These are phyloP conservation scores for Mycena haematopus DNA, from an alignment of 768 basidiomycete genomes.

Conservation along the genomic window DNA sequence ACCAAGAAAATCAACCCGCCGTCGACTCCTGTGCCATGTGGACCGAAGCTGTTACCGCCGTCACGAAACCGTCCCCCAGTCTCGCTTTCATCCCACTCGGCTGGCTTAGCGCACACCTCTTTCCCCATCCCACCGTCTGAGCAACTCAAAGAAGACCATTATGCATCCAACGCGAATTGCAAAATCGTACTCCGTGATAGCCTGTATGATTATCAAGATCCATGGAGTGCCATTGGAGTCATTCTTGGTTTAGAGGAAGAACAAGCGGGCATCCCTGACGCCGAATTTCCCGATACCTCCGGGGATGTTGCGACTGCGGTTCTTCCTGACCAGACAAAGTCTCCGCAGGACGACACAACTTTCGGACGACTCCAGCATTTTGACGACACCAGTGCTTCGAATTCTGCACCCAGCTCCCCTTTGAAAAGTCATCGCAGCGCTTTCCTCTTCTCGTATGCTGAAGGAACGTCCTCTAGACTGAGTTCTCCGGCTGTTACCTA, in stretches of 20 bases:
- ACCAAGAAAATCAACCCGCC: background rate
- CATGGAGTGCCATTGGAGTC: conserved; percentile 51
- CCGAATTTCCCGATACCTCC: background rate
- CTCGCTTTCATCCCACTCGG: conserved; percentile 10
- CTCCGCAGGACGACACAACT: background rate
- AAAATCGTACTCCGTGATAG: conserved; percentile 21
- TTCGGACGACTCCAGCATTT: background rate
- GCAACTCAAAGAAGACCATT: background rate
- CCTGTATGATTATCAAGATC: conserved; percentile 50
- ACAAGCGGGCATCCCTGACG: background rate
- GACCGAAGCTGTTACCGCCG: background rate
- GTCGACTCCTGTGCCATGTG: background rate
- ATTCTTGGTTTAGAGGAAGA: conserved; percentile 42
- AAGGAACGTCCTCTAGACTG: background rate
- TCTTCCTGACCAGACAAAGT: background rate
- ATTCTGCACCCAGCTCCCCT: background rate
- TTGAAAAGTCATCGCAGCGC: background rate
- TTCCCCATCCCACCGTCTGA: background rate
- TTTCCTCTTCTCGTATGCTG: background rate
- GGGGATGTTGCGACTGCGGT: background rate
- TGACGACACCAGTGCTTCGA: background rate
- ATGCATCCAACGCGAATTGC: conserved; percentile 39
- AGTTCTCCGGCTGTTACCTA: background rate
- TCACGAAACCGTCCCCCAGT: conserved; percentile 5
- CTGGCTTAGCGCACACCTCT: background rate